Conservation (phyloP, 2,329 filamentous ascomycete species). For the Pseudogymnoascus sp. region DNA sequence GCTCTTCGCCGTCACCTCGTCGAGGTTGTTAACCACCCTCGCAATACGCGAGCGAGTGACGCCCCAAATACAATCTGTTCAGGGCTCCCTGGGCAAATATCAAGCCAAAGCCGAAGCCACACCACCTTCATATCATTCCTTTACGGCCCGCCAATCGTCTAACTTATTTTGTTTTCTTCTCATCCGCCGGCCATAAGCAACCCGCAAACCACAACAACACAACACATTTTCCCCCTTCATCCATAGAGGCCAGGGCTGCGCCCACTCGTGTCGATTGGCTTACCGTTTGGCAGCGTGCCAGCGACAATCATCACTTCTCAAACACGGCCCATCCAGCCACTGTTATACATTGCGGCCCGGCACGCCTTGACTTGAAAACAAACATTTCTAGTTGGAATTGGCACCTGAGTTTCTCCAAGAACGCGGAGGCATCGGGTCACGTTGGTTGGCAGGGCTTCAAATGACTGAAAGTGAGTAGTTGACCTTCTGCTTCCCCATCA, state of each 20-base stretch:
- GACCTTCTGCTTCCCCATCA: neutral
- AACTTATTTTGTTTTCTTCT: neutral
- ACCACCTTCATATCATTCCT: neutral
- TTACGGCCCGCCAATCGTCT: neutral
- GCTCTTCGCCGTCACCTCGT: neutral
- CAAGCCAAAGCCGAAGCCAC: neutral
- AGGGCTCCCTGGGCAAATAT: neutral
- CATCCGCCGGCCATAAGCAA: neutral
- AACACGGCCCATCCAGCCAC: neutral
- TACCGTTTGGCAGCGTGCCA: neutral
- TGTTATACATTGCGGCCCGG: neutral
- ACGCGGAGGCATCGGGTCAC: neutral
- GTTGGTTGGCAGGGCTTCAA: constrained; percentile 9
- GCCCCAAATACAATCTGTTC: neutral
- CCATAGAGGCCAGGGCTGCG: neutral
- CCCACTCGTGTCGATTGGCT: neutral
- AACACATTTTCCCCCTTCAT: neutral
- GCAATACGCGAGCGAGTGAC: constrained; percentile 1
- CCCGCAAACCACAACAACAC: constrained; percentile 1
- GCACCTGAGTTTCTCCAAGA: neutral
- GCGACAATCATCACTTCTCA: neutral
- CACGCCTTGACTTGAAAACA: neutral
- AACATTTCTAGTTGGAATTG: neutral
- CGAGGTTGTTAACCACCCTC: neutral
- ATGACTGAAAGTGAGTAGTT: constrained; percentile 12